Percentiles rank a stretch among this genome's conserved stretches.
Evolutionary conservation across 352 stramenopile genomes (phyloP).

Genomic region (Pythium sukuiense): DNA sequence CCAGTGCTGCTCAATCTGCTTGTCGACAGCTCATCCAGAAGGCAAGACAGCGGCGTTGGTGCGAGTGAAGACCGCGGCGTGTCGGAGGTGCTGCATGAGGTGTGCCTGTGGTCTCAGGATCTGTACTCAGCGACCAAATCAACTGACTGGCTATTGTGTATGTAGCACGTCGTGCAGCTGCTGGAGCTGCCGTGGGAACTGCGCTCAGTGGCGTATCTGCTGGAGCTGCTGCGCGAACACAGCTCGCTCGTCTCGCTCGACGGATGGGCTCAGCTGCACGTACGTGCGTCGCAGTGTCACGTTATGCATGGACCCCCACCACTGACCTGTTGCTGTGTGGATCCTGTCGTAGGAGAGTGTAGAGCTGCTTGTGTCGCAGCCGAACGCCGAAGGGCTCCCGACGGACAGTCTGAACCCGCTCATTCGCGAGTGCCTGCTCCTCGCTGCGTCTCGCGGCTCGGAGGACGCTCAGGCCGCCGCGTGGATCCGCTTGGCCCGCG

Average conservation of each 20-base stretch:
- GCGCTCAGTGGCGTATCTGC: conserved; percentile 49
- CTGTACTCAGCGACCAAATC: neutral
- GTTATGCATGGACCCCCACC: neutral
- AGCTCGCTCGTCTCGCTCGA: conserved; percentile 37
- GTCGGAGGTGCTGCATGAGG: conserved; percentile 29
- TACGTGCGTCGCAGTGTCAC: conserved; percentile 16
- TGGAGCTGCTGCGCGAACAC: conserved; percentile 61
- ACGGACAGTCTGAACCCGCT: conserved; percentile 43
- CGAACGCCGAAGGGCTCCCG: neutral
- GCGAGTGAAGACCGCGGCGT: neutral
- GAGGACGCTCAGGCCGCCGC: conserved; percentile 34
- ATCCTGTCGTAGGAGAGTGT: conserved; percentile 20
- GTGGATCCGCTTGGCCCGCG: conserved; percentile 57
- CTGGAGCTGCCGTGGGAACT: conserved; percentile 68
- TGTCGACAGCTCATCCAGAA: conserved; percentile 24
- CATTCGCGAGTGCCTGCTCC: conserved; percentile 58
- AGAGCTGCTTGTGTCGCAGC: conserved; percentile 9
- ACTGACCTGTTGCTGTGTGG: neutral
- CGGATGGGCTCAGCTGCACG: conserved; percentile 60
- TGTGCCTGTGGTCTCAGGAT: conserved; percentile 8
- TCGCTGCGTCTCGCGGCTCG: conserved; percentile 33
- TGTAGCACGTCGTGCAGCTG: conserved; percentile 56
- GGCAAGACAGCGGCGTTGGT: neutral
- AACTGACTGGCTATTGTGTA: neutral
- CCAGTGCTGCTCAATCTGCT: conserved; percentile 55